Percentiles rank a stretch among this genome's conserved stretches.
These are phyloP conservation scores for Coniochaeta sp. DNA, from an alignment of 2,329 filamentous ascomycete species.

Conservation along the genomic window DNA sequence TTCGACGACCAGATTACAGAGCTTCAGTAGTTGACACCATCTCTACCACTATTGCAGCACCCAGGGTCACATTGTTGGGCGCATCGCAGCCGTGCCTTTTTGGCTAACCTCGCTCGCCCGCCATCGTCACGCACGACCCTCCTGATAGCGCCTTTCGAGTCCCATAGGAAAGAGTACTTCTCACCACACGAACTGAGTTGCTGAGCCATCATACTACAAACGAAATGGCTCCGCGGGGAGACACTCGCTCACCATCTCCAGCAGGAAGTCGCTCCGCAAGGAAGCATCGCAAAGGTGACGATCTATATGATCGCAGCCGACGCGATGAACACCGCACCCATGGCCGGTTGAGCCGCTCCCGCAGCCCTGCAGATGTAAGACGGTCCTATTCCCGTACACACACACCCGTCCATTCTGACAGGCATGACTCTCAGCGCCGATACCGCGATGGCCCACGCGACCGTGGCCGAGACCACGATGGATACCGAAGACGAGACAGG, in stretches of 20 bases:
- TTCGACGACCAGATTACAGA: neutral
- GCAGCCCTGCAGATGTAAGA: conserved; percentile 56
- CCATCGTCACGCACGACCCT: neutral
- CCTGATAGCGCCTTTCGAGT: neutral
- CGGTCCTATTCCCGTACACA: conserved; percentile 11
- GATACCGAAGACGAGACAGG: conserved; percentile 61
- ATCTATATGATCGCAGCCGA: conserved; percentile 44
- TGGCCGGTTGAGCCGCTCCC: conserved; percentile 44
- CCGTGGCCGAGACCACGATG: conserved; percentile 43
- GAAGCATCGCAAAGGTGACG: conserved; percentile 57
- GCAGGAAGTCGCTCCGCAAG: conserved; percentile 77
- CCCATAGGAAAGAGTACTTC: conserved; percentile 19
- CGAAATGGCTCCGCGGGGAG: conserved; percentile 56
- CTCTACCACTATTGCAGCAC: neutral
- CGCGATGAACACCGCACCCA: conserved; percentile 41
- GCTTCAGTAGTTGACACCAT: too few species aligned
- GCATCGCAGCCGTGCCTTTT: neutral
- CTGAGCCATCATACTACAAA: conserved; percentile 21
- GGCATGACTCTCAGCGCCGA: conserved; percentile 40
- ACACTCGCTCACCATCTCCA: conserved; percentile 85
- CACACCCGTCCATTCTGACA: conserved; percentile 31
- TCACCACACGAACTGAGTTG: conserved; percentile 20
- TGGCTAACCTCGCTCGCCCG: neutral
- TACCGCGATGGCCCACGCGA: conserved; percentile 46
- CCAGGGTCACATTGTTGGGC: neutral